Evolutionary conservation across 31 red algal genomes (phyloP).

Genomic region (Asparagopsis taxiformis): DNA sequence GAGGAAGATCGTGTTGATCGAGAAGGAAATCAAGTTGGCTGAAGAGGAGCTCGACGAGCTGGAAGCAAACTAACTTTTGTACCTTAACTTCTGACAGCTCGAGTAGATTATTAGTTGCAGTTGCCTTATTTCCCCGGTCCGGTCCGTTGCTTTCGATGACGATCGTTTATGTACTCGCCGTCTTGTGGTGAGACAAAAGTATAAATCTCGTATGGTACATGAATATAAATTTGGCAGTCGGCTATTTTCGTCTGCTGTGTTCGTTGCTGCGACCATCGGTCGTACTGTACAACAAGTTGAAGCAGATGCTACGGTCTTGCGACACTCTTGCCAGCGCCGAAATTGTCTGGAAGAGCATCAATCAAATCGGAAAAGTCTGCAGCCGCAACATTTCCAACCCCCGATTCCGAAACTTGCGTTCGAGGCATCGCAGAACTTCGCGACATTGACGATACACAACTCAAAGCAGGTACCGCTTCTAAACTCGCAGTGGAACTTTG

Average conservation of each 20-base stretch:
- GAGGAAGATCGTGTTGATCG: conserved; percentile 60
- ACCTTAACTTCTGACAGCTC: not conserved
- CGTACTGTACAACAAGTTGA: no score
- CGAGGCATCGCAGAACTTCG: not conserved
- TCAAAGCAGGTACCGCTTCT: no score
- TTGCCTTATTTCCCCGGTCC: not conserved
- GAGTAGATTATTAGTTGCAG: conserved; percentile 1
- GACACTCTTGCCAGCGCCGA: not conserved
- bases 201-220: not conserved
- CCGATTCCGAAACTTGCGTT: not conserved
- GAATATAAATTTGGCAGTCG: not conserved
- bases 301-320: no score
- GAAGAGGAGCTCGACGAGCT: conserved; percentile 58
- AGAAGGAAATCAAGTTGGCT: conserved; percentile 46
- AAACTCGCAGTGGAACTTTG: no score
- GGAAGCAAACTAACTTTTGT: conserved; percentile 15
- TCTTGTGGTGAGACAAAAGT: not conserved
- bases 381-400: not conserved
- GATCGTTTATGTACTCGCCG: not conserved
- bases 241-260: no score
- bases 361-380: not conserved
- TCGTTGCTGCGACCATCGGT: no score
- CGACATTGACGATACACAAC: not conserved
- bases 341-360: not conserved
- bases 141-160: conserved; percentile 2